phyloP scores from a whole-genome alignment of 257 asterid genomes.

The Lycium ferocissimum region DNA sequence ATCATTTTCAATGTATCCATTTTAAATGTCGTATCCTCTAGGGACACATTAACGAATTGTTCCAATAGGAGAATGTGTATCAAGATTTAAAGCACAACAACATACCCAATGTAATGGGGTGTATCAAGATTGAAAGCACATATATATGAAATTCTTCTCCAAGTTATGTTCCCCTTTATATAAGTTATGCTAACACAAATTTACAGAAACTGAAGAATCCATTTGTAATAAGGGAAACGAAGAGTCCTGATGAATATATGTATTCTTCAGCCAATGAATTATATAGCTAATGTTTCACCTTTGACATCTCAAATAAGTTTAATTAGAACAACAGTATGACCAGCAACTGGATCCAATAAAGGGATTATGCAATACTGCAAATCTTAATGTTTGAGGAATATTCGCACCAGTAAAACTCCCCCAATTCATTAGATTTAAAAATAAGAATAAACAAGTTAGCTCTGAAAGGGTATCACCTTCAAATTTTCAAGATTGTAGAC shows the following conservation, averaged over 20 bases:
- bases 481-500: conserved; percentile 26
- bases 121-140: background rate
- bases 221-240: background rate
- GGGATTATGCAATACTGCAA: background rate
- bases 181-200: background rate
- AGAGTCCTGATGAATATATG: background rate
- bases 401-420: background rate
- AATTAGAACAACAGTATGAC: background rate
- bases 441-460: background rate
- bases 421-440: background rate
- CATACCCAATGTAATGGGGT: too few species aligned
- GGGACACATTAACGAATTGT: background rate
- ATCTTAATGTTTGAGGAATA: background rate
- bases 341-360: background rate
- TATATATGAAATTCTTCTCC: background rate
- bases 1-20: background rate
- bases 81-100: background rate
- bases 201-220: background rate
- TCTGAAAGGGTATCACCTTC: conserved; percentile 11
- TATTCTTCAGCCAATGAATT: background rate
- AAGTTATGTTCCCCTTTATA: background rate
- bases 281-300: background rate
- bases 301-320: background rate
- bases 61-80: background rate
- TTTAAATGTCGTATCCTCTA: background rate